Evolutionary conservation across 495 filamentous ascomycete species (phyloP), one percentile per base, ranked within the genome.

Genomic region (Terfezia claveryi): DNA sequence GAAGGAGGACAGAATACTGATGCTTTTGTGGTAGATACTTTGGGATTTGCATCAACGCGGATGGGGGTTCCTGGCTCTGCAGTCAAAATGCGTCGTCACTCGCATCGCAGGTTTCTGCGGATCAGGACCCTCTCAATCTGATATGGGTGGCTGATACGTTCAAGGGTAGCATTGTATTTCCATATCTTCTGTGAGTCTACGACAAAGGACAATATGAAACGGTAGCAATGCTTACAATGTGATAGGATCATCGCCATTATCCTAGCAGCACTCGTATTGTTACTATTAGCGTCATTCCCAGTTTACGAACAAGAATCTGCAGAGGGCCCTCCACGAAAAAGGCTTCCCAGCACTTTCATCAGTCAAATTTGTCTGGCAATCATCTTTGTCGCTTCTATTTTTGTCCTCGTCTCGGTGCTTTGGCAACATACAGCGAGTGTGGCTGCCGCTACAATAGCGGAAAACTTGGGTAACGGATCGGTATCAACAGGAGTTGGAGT

Each of bases 401-500:
- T 88, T 67, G 77, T 87, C 4, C 72, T 88, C 16, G 82, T 87
- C 23, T 81, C 77, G 2, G 80, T 82, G 23, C 66, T 83, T 17
- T 83, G 80, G 80, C 80, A 83, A 64, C 89, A 96, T 64, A 96
- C 89, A 16, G 89, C 89, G 0, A 93, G 87, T 0, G 88, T 96
- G 0, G 89, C 87, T 7, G 89, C 89, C 12, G 83, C 84, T 56
- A 86, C 88, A 49, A 85, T 95, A 56, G 87, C 86, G 0, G 87
- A 94, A 68, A 87, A 94, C 63, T 74, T 96, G 60, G 89, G 83
- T n/a, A 96, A 96, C 68, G 89, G 89, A 16, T 87, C 81, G 61
- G 84, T 96, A 14, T 73, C 77, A 67, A 83, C 81, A 53, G 89
- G 89, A 12, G 87, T 96, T 41, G 89, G 89, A 2, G 83, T 83